phyloP scores from a whole-genome alignment of 805 yeast species.

The Torulaspora gathmanii region DNA sequence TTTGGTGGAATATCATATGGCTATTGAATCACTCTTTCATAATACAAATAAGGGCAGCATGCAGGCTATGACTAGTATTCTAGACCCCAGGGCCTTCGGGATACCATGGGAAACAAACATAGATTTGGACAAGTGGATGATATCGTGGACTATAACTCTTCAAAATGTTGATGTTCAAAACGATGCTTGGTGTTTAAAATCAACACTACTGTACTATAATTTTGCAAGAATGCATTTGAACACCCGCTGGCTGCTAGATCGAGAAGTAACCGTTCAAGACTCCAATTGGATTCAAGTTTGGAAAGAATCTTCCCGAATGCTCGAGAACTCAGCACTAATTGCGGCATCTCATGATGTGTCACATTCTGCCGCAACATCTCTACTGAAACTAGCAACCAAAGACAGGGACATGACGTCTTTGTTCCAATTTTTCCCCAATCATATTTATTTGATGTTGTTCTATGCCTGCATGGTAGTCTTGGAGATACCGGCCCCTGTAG shows the following conservation, averaged over 20 bases:
- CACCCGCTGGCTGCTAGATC: constrained; percentile 28
- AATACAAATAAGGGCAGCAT: constrained; percentile 23
- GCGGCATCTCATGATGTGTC: constrained; percentile 43
- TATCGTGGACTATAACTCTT: constrained; percentile 66
- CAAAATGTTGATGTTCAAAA: constrained; percentile 48
- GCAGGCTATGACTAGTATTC: constrained; percentile 47
- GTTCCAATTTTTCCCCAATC: constrained; percentile 63
- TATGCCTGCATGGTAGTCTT: constrained; percentile 57
- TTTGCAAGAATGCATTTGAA: constrained; percentile 74
- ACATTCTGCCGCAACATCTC: constrained; percentile 57
- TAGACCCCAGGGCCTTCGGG: constrained; percentile 59
- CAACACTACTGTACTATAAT: constrained; percentile 64
- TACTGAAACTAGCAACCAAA: constrained; percentile 51
- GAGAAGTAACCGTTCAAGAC: constrained; percentile 8
- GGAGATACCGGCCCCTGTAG: constrained; percentile 41
- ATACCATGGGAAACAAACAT: constrained; percentile 63
- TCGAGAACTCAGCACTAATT: constrained; percentile 3
- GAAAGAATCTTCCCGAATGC: constrained; percentile 3
- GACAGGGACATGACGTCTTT: constrained; percentile 56
- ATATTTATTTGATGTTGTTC: constrained; percentile 65
- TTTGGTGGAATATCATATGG: constrained; percentile 67
- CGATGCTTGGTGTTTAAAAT: constrained; percentile 63
- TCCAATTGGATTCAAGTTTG: constrained; percentile 13
- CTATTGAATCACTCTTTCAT: constrained; percentile 52
- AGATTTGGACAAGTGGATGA: constrained; percentile 74